Base-by-base conservation (phyloP, 192 early-diverging fungal species). In the Backusella parvicylindrica region DNA sequence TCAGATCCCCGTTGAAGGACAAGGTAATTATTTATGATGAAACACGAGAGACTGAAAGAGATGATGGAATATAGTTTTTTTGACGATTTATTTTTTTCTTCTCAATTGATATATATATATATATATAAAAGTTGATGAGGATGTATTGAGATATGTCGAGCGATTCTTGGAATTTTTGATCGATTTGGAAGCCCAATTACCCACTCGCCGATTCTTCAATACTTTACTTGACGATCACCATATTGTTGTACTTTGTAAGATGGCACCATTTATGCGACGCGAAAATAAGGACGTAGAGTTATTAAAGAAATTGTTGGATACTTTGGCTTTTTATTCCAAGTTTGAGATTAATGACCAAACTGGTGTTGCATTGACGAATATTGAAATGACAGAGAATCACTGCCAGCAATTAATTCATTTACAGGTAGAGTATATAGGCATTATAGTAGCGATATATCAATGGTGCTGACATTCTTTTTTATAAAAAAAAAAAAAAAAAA, bases 131-230 rank as follows among this genome's bases (percentile, higher is more conserved):
- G 78, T 75, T 6, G 50, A 81, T 41, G 23, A 71, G 60, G 87
- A 91, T 35, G 75, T 80, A 2, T 64, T 94, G 30, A 75, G 76
- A 28, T 96, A 93, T 68, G 85, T 84, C 67, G 90, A 90, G 36
- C 86, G 93, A 26, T 90, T 91, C 67, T 70, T 97, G 12, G 96
- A 98, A 81, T 87, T 99, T 21, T 73, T 99, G 49, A 92, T 96
- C 12, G 94, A 95, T 73, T 79, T 99, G 9, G 89, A 92, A 69
- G 87, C 94, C 18, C 97, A 98, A 82, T 81, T 98, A 67, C 90
- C 96, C 4, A 98, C 97, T 2, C 91, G 97, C n/a, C 90, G 97
- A 38, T 96, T 88, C 71, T 89, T 98, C 64, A 89, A 92, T 75
- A 82, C 89, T 2, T 66, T 99, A 6, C 73, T 99, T 18, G 84